Base-by-base conservation (phyloP, 768 basidiomycete species). In the Trametes meyenii region DNA sequence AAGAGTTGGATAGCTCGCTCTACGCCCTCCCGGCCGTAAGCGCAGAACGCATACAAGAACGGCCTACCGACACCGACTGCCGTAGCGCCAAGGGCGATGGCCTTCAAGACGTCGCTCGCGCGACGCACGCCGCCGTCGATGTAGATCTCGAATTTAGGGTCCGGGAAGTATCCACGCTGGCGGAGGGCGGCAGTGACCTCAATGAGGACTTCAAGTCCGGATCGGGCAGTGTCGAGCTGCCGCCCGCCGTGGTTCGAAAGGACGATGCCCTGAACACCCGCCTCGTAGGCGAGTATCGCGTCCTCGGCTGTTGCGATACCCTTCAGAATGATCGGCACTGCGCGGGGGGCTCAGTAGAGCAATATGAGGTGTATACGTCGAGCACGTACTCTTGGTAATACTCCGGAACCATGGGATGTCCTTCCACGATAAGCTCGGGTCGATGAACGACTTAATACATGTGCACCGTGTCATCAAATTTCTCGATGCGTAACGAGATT, bases 71-170 rank as follows among this genome's bases (percentile, higher is more conserved):
- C 76, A 16, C 92, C 91, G 40, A 94, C 89, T 8, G 88, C 92
- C 39, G 87, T 91, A 19, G 93, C 93, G 19, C 93, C 93, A 7
- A 94, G 78, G 0, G 92, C 92, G 45, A 94, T 73, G 1, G 93
- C 92, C 68, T 95, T 94, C 61, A 95, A 76, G 2, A 94, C 88
- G 71, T 95, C 92, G 13, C 89, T 91, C 0, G 93, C 93, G 39
- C 94, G 79, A 45, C 94, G 81, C 14, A 98, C 92, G 57, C 96
- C 96, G 23, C 96, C 96, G 70, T 98, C 96, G 6, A 94, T 82
- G 67, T 90, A 92, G 35, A 98, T 78, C 69, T 92, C 86, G 76
- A 97, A 90, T 52, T 79, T 83, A 26, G 83, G 81, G 48, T 90
- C 89, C 3, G 91, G 89, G 74, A 91, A 92, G 23, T 78, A 79